Evolutionary conservation across 192 early-diverging fungal species (phyloP), one percentile per base, ranked within the genome.

Genomic region (Backusella mclennaniae): DNA sequence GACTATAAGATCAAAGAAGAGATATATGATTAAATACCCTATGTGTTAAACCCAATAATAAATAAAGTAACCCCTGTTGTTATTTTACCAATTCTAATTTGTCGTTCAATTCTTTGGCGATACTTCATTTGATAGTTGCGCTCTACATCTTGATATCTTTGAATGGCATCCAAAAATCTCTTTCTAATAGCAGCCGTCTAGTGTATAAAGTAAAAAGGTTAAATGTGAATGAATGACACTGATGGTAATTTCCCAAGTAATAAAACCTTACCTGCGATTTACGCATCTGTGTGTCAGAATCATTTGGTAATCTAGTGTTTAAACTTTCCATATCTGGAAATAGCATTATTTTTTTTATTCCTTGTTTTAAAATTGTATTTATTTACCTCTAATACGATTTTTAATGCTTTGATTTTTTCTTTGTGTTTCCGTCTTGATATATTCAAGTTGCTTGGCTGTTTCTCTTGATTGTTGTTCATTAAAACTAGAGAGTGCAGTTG

Each of bases 51-150:
- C 14, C 42, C 42, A 44, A 53, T 3, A 33, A 33, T 33, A 21
- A 23, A 56, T 6, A 56, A 23, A 56, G 9, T 63, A 29, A 63
- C 56, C 56, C 56, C 56, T 63, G 29, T 67, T 17, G 31, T 15
- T 42, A 4, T 42, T 81, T 74, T 80, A 93, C 93, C 93, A 82
- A 96, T 93, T 71, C 91, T 86, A 79, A 89, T 90, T 69, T 96
- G 94, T 66, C 93, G 79, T 79, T 95, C 91, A 88, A 96, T 88
- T 46, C 94, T 84, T 71, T 92, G 88, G 68, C 94, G 89, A 80
- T 93, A 95, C 78, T 94, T 94, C 73, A 87, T 84, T 63, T 94
- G 89, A 73, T 93, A 94, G 63, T 89, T 89, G 74, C 86, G 85
- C 73, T 96, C 93, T 0, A 93, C 85, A 17, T 85, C 80, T 76